Base-by-base conservation (phyloP, 2,329 filamentous ascomycete genomes). In the Venturia oleaginea region DNA sequence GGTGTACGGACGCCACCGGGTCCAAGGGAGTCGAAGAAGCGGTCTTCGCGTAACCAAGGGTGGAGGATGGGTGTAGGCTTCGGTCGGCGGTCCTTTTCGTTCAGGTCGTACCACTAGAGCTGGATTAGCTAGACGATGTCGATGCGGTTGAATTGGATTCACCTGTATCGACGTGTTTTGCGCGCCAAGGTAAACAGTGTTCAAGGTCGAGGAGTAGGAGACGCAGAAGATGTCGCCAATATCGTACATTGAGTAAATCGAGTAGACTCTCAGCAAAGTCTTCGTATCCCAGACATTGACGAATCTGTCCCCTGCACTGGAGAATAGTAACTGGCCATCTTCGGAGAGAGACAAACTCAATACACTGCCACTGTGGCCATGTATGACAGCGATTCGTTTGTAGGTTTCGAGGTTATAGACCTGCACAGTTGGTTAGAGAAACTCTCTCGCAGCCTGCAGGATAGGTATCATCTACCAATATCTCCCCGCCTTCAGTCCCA, bases 171-270 rank as follows among this genome's bases (percentile, higher is more conserved):
- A 91, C 8, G 92, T 94, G 72, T 97, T 97, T 73, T 97, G 94
- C 0, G 92, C 91, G 65, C 94, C 94, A 54, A 96, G 84, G 74
- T 96, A 97, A 4, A 96, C 83, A 0, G 89, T 96, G 69, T 93
- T 84, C 70, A 91, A 81, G 68, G 86, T 83, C 7, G 86, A 79
- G 4, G 92, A 96, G 75, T 96, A 97, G 1, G 88, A 89, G n/a
- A 96, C 87, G 69, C 91, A 96, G 74, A 97, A 97, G 66, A 99
- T 86, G 77, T 99, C 94, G 66, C 94, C 94, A 48, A 96, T 90
- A 70, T 97, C 94, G 76, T 96, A 93, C 60, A 88, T 88, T 67
- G 92, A 95, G 79, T 96, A 96, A 67, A 97, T 90, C 67, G 94
- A 91, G 78, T 92, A 94, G 0, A 94, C 81, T 34, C 89, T 86